Evolutionary conservation across 2,329 filamentous ascomycete species (phyloP).

Genomic region (Thelonectria rubi): DNA sequence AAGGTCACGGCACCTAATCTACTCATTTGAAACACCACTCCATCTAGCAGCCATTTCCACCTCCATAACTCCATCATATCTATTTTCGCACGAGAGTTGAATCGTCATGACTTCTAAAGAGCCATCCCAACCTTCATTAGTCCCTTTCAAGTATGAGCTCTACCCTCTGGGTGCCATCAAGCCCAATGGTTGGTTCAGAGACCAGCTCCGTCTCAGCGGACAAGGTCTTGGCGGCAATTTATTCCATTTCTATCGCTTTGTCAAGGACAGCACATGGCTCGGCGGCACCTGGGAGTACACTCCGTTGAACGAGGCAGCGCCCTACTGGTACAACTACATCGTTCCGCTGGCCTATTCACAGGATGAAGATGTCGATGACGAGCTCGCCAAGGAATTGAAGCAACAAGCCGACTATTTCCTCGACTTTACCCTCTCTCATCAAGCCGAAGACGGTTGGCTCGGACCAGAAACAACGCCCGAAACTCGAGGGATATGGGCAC

Average conservation of each 20-base stretch:
- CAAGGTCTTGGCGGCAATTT: slow-evolving; percentile 62
- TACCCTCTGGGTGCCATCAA: slow-evolving; percentile 60
- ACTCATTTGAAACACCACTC: too few relatives aligned
- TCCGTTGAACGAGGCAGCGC: slow-evolving; percentile 63
- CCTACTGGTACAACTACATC: slow-evolving; percentile 69
- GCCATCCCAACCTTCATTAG: not conserved
- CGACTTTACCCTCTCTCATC: not conserved
- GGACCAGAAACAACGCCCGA: not conserved
- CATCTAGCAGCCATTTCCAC: not conserved
- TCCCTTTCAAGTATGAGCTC: not conserved
- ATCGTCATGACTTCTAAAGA: not conserved
- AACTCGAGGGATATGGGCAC: not conserved
- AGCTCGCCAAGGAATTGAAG: slow-evolving; percentile 44
- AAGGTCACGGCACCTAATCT: too few relatives aligned
- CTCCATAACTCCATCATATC: not conserved
- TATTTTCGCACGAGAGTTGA: not conserved
- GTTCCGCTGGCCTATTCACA: slow-evolving; percentile 64
- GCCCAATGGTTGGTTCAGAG: slow-evolving; percentile 61
- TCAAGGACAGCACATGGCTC: slow-evolving; percentile 60
- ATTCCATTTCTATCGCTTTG: slow-evolving; percentile 63
- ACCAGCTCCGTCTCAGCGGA: slow-evolving; percentile 59
- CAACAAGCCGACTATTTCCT: slow-evolving; percentile 47
- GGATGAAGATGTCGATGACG: slow-evolving; percentile 48
- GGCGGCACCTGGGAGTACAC: slow-evolving; percentile 62
- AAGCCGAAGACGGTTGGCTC: not conserved